Evolutionary conservation across 2,329 filamentous ascomycete genomes (phyloP).

Genomic region (Claviceps sp.): DNA sequence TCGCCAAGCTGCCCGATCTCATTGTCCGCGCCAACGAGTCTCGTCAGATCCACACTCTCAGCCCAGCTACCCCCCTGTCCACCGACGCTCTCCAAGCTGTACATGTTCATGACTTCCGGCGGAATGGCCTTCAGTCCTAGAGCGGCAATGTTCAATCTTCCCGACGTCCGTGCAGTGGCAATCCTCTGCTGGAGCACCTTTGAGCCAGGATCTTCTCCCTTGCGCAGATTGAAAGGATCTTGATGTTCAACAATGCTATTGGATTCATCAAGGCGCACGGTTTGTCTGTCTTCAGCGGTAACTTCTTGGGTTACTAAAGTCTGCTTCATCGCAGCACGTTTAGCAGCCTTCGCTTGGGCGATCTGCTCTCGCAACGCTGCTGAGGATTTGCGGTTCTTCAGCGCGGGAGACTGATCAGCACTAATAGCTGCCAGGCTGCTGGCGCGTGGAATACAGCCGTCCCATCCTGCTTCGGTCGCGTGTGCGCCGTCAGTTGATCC

Average conservation of each 20-base stretch:
- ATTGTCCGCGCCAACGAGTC: conserved; percentile 81
- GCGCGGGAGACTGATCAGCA: conserved; percentile 9
- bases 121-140: conserved; percentile 71
- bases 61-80: conserved; percentile 63
- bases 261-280: conserved; percentile 30
- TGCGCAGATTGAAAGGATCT: conserved; percentile 59
- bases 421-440: conserved; percentile 8
- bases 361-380: conserved; percentile 77
- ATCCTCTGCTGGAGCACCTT: conserved; percentile 64
- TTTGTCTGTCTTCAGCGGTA: conserved; percentile 16
- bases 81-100: conserved; percentile 59
- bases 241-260: conserved; percentile 37
- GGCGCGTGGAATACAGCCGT: conserved; percentile 17
- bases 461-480: conserved; percentile 13
- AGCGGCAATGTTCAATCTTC: conserved; percentile 77
- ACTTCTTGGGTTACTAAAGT: conserved; percentile 10
- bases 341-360: conserved; percentile 79
- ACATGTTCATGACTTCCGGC: conserved; percentile 77
- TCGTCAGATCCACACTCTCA: conserved; percentile 75
- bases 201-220: conserved; percentile 42
- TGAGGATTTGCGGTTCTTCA: conserved; percentile 51
- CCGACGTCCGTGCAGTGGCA: conserved; percentile 58
- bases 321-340: conserved; percentile 37
- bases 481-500: neutral
- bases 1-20: conserved; percentile 65